Percentiles rank a stretch among this genome's conserved stretches.
These are phyloP conservation scores for Naegleria fowleri DNA, from an alignment of 208 protist species.

Conservation along the genomic window DNA sequence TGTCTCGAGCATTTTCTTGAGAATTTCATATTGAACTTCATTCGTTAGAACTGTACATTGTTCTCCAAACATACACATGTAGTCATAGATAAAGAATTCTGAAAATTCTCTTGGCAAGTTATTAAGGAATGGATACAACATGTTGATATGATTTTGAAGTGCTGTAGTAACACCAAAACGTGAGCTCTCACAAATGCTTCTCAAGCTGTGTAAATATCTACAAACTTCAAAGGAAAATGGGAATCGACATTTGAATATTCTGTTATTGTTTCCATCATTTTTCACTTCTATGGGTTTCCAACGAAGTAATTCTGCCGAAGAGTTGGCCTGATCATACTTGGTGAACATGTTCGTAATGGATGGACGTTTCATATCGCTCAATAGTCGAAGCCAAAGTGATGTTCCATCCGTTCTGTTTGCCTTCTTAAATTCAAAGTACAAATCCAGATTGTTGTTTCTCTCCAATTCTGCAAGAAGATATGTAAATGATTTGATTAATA, in stretches of 20 bases:
- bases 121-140: not conserved
- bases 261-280: conserved; percentile 3
- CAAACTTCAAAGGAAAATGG: conserved; percentile 1
- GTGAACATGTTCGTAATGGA: not conserved
- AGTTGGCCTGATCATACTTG: not conserved
- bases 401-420: not conserved
- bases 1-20: not conserved
- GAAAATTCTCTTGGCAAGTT: not conserved
- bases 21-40: not conserved
- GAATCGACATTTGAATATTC: not conserved
- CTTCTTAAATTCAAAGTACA: not conserved
- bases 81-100: not conserved
- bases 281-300: not conserved
- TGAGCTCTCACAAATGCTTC: conserved; percentile 1
- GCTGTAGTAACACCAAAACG: not conserved
- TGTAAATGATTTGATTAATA: conserved; percentile 13
- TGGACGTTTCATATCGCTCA: not conserved
- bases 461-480: not conserved
- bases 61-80: not conserved
- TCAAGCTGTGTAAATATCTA: not conserved
- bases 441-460: not conserved
- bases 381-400: not conserved
- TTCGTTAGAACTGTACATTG: not conserved
- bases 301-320: not conserved
- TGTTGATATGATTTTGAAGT: not conserved